phyloP scores from a whole-genome alignment of 208 protist genomes.

The Trypanosoma scelopori region DNA sequence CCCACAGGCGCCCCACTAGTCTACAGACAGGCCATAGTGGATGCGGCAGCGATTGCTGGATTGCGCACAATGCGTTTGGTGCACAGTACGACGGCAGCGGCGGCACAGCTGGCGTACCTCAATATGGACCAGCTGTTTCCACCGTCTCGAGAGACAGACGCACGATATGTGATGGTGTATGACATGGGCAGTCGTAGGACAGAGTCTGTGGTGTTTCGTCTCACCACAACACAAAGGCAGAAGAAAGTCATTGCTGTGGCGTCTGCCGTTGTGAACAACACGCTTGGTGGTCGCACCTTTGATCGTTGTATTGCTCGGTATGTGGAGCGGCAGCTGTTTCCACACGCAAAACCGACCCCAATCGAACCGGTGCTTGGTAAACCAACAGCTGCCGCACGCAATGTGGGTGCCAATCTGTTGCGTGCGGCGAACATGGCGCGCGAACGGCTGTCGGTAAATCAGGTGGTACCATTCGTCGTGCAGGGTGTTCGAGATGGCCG shows the following conservation, averaged over 20 bases:
- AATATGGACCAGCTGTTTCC: constrained; percentile 51
- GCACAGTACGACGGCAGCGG: constrained; percentile 78
- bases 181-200: constrained; percentile 81
- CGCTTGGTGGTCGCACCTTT: constrained; percentile 85
- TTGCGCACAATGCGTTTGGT: constrained; percentile 83
- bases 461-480: constrained; percentile 74
- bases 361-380: constrained; percentile 17
- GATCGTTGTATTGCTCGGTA: constrained; percentile 85
- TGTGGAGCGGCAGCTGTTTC: constrained; percentile 64
- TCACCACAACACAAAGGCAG: constrained; percentile 22
- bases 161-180: constrained; percentile 73
- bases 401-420: constrained; percentile 71
- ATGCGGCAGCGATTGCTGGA: constrained; percentile 82
- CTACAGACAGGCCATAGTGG: constrained; percentile 85
- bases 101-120: constrained; percentile 55
- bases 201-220: constrained; percentile 76
- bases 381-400: constrained; percentile 17
- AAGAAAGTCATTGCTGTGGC: constrained; percentile 38
- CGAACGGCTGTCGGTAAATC: constrained; percentile 89
- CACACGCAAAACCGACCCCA: constrained; percentile 24
- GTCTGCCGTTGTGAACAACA: constrained; percentile 45
- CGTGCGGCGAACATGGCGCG: constrained; percentile 80
- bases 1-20: constrained; percentile 61
- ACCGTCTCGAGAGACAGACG: background rate
- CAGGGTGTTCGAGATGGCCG: constrained; percentile 46